Conservation (phyloP, 768 basidiomycete species). For the Calocera cornea region DNA sequence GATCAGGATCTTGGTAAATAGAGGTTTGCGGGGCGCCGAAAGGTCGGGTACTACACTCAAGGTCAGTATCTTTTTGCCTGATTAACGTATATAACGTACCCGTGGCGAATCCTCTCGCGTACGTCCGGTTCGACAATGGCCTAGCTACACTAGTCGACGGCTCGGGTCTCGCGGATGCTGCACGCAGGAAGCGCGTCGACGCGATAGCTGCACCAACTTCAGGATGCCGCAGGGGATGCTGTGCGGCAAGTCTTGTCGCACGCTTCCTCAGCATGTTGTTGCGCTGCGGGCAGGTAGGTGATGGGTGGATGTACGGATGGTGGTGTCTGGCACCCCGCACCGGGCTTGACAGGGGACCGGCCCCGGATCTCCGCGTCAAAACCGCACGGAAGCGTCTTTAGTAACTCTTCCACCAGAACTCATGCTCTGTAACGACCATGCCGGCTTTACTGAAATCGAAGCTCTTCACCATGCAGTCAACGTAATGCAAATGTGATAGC, state of each 20-base stretch:
- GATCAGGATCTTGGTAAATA: constrained; percentile 79
- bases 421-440: no score
- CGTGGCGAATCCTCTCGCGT: neutral
- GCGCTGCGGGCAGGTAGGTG: no score
- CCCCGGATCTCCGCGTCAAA: no score
- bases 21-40: constrained; percentile 15
- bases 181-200: neutral
- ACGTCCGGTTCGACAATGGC: neutral
- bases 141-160: neutral
- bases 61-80: neutral
- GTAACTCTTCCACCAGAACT: no score
- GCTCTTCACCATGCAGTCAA: no score
- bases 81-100: neutral
- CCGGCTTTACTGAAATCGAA: no score
- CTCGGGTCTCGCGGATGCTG: neutral
- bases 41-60: neutral
- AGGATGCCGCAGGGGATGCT: neutral
- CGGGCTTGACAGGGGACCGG: no score
- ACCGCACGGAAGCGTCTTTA: no score
- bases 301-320: no score
- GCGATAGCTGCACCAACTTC: neutral
- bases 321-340: no score
- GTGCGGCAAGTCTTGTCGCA: neutral
- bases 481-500: no score
- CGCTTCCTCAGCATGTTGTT: neutral